Conservation (phyloP, 305 asterid species). For the Fraxinus paxiana region DNA sequence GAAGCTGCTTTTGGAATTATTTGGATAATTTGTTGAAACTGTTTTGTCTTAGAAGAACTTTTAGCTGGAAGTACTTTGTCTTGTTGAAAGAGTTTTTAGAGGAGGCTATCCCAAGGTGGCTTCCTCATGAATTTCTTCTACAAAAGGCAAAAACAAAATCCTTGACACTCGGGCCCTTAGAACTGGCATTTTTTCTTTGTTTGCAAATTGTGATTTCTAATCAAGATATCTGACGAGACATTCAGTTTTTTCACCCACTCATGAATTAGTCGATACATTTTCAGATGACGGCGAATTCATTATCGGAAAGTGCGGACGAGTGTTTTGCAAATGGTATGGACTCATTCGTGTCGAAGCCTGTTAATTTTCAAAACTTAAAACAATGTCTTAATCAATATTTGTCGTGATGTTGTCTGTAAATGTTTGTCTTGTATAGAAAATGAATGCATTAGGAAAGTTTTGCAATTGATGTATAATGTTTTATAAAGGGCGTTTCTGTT, state of each 20-base stretch:
- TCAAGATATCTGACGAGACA: not conserved
- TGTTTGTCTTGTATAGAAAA: slow-evolving; percentile 48
- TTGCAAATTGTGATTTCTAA: not conserved
- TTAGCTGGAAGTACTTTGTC: not conserved
- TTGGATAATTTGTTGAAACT: not conserved
- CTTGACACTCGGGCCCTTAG: not conserved
- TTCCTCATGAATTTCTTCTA: not conserved
- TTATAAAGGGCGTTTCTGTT: not conserved
- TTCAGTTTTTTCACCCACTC: not conserved
- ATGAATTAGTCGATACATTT: not conserved
- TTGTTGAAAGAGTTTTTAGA: not conserved
- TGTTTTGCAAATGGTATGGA: slow-evolving; percentile 94
- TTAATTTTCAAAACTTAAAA: slow-evolving; percentile 64
- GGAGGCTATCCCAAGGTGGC: not conserved
- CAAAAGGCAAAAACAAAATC: not conserved
- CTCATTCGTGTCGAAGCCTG: slow-evolving; percentile 82
- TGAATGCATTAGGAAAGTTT: slow-evolving; percentile 62
- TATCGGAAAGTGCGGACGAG: slow-evolving; percentile 81
- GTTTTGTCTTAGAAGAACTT: not conserved
- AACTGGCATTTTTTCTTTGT: not conserved
- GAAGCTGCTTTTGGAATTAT: not conserved
- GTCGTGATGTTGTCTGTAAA: slow-evolving; percentile 38
- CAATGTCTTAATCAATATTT: slow-evolving; percentile 62
- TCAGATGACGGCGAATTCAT: slow-evolving; percentile 93
- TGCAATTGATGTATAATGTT: slow-evolving; percentile 35